Percentiles rank a stretch among this genome's conserved stretches.
These are phyloP conservation scores for Penicillium sp. DNA, from an alignment of 2,329 filamentous ascomycete species.

Conservation along the genomic window DNA sequence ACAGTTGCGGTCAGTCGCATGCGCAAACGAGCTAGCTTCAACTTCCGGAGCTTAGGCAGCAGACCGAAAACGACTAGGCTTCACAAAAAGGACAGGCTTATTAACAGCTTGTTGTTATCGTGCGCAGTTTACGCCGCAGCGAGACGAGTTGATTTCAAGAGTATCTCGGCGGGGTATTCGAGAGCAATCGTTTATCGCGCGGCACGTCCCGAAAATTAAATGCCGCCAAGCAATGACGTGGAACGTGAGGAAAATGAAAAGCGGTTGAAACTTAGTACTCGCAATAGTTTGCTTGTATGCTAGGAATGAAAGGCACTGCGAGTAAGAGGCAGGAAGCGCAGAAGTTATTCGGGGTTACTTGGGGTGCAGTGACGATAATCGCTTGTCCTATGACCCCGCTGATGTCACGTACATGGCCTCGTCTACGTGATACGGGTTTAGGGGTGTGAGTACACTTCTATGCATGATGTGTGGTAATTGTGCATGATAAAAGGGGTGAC, in stretches of 20 bases:
- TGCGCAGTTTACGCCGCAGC: neutral
- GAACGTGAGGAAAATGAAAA: neutral
- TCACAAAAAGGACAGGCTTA: neutral
- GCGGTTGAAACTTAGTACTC: neutral
- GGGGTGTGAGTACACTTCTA: neutral
- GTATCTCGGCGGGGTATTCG: neutral
- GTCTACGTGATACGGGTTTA: neutral
- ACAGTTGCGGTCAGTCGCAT: neutral
- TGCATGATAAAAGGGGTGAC: neutral
- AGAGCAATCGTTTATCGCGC: neutral
- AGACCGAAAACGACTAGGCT: neutral
- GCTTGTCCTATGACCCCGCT: conserved; percentile 24
- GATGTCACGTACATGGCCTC: conserved; percentile 27
- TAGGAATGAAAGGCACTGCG: neutral
- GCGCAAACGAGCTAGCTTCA: neutral
- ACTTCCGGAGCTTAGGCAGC: neutral
- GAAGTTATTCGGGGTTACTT: neutral
- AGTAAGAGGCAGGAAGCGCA: neutral
- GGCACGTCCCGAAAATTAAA: neutral
- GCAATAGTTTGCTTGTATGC: neutral
- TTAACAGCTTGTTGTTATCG: neutral
- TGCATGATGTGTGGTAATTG: neutral
- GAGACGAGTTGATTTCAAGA: neutral
- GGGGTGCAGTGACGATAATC: neutral
- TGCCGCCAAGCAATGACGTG: neutral